Evolutionary conservation across 106 monocot genomes (phyloP).

Genomic region (Alisma plantagoaquatica): DNA sequence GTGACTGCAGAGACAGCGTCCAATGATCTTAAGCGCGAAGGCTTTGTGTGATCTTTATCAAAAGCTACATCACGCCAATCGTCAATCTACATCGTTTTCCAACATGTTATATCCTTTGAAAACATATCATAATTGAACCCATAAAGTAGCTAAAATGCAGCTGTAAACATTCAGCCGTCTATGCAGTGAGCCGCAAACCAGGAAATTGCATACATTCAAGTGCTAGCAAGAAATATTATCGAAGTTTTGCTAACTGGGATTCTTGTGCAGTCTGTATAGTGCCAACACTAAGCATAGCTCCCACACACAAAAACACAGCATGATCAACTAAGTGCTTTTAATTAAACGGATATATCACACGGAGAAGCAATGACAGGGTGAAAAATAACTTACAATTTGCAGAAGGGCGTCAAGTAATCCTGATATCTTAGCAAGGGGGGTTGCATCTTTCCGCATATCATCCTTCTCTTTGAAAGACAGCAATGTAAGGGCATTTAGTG

Average conservation of each 20-base stretch:
- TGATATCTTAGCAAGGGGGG: constrained; percentile 85
- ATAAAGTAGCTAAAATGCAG: no score
- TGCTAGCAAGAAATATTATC: no score
- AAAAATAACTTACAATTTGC: constrained; percentile 64
- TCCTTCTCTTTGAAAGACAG: constrained; percentile 98
- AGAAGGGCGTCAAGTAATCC: constrained; percentile 92
- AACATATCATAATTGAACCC: no score
- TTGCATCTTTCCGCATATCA: constrained; percentile 76
- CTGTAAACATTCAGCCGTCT: no score
- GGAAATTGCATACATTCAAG: no score
- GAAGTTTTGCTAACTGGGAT: no score
- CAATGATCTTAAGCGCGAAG: constrained; percentile 43
- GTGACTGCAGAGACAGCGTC: constrained; percentile 49
- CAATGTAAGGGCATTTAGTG: constrained; percentile 70
- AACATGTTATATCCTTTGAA: no score
- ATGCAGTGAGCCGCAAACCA: no score
- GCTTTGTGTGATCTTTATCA: constrained; percentile 65
- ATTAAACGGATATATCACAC: background rate
- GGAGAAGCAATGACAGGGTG: background rate
- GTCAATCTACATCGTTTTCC: constrained; percentile 70
- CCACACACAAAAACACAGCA: background rate
- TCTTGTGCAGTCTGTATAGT: no score
- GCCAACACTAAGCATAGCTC: no score
- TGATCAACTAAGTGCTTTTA: background rate
- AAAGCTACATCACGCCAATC: constrained; percentile 91